Conservation (phyloP, 257 asterid species). For the Cinchona pubescens region DNA sequence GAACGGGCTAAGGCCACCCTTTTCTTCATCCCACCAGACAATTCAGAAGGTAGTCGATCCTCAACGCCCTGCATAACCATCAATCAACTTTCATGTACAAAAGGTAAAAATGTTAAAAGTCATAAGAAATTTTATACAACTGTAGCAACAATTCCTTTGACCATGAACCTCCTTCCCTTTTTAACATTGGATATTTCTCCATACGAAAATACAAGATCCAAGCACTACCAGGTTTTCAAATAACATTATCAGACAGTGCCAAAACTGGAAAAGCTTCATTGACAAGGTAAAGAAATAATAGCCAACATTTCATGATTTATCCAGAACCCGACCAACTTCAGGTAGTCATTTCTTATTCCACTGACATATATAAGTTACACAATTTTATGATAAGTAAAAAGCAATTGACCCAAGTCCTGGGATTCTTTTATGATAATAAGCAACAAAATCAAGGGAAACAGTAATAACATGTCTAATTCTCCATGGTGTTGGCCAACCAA, state of each 20-base stretch:
- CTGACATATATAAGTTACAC: not conserved
- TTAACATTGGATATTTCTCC: constrained; percentile 3
- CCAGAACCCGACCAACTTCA: not conserved
- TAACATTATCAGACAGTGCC: not conserved
- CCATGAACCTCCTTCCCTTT: not conserved
- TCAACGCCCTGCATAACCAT: constrained; percentile 76
- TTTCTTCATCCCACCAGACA: constrained; percentile 99
- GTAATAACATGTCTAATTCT: not conserved
- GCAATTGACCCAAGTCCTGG: not conserved
- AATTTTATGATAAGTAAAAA: not conserved
- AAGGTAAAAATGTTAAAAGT: not conserved
- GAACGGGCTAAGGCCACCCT: constrained; percentile 99
- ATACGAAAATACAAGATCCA: not conserved
- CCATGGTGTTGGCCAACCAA: constrained; percentile 1
- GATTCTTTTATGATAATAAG: not conserved
- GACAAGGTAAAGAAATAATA: not conserved
- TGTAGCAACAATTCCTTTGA: not conserved
- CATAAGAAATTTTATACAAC: not conserved
- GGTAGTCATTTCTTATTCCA: not conserved
- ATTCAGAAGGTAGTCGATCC: constrained; percentile 88
- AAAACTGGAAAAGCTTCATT: not conserved
- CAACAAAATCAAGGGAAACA: not conserved
- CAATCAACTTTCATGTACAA: constrained; percentile 18
- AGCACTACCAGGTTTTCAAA: not conserved
- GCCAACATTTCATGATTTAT: not conserved